Conservation (phyloP, 768 basidiomycete genomes). For the Leucosporidium creatinivorum region DNA sequence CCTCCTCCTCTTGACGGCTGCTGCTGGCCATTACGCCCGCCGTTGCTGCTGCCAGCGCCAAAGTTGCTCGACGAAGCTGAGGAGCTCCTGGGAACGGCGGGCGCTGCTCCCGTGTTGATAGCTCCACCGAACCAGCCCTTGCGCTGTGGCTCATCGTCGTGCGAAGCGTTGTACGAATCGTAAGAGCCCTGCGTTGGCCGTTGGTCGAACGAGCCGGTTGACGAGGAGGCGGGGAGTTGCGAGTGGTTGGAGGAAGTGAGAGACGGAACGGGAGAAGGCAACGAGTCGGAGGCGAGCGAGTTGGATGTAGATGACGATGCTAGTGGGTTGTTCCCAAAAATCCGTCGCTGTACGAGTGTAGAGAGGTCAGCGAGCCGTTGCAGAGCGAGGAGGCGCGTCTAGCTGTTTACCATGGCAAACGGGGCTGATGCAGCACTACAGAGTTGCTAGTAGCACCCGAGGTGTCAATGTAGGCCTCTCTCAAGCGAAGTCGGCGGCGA, state of each 20-base stretch:
- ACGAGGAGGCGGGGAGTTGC: slow-evolving; percentile 4
- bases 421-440: neutral
- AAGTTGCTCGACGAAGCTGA: too few relatives aligned
- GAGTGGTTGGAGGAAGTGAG: neutral
- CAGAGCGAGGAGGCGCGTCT: neutral
- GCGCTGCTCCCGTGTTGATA: neutral
- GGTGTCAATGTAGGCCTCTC: neutral
- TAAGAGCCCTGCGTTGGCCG: neutral
- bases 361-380: neutral
- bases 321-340: slow-evolving; percentile 17
- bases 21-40: neutral
- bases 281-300: slow-evolving; percentile 17
- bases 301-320: slow-evolving; percentile 13
- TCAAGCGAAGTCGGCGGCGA: neutral
- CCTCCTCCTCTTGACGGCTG: too few relatives aligned
- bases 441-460: neutral
- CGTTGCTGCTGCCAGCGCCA: neutral
- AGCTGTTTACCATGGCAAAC: neutral
- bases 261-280: slow-evolving; percentile 9
- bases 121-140: slow-evolving; percentile 26
- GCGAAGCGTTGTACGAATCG: neutral
- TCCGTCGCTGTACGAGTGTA: slow-evolving; percentile 10
- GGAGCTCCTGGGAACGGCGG: neutral
- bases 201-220: slow-evolving; percentile 4
- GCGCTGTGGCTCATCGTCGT: slow-evolving; percentile 3